Conservation (phyloP, 139 green algal genomes). For the Chlorella sp. region DNA sequence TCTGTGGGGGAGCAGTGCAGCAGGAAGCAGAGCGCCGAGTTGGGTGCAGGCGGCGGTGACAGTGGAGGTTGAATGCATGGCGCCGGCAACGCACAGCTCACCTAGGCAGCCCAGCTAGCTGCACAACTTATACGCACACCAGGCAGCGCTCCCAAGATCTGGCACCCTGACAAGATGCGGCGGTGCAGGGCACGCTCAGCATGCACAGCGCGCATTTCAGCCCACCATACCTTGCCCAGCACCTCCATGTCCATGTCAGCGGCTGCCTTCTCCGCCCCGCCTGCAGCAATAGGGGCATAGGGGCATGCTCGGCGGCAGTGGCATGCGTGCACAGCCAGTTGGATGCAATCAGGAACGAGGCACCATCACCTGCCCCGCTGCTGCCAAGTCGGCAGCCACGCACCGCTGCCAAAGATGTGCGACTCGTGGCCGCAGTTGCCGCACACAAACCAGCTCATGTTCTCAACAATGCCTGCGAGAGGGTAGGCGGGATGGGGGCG, state of each 20-base stretch:
- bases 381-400: not conserved
- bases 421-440: slow-evolving; percentile 73
- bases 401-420: slow-evolving; percentile 86
- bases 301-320: no score
- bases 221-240: slow-evolving; percentile 77
- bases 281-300: slow-evolving; percentile 24
- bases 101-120: no score
- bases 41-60: no score
- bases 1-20: no score
- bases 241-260: slow-evolving; percentile 75
- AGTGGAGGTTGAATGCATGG: no score
- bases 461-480: slow-evolving; percentile 78
- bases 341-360: not conserved
- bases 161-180: no score
- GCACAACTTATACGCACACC: no score
- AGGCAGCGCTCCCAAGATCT: no score
- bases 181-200: no score
- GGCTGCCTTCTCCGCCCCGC: slow-evolving; percentile 61
- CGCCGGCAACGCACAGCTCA: no score
- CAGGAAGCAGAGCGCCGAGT: no score
- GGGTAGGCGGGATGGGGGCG: not conserved
- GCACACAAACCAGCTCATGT: slow-evolving; percentile 88
- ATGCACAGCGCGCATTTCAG: no score
- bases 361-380: not conserved
- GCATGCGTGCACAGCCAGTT: not conserved